Conservation (phyloP, 768 basidiomycete genomes). For the Russula dissimulans region DNA sequence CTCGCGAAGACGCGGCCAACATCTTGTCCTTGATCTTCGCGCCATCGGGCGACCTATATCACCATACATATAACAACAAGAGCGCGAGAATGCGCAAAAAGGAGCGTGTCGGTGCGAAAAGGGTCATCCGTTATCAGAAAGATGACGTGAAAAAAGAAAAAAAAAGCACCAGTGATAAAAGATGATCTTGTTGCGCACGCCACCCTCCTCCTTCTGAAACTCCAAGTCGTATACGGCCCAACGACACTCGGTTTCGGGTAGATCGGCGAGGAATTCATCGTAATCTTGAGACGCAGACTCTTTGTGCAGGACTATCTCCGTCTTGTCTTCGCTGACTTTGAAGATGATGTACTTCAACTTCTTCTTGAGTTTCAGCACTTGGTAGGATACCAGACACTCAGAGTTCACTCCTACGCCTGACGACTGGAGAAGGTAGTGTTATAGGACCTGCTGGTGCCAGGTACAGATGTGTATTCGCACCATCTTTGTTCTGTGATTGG, state of each 20-base stretch:
- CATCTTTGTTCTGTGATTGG: constrained; percentile 6
- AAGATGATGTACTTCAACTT: constrained; percentile 80
- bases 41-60: constrained; percentile 76
- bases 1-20: constrained; percentile 83
- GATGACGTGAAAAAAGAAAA: background rate
- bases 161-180: constrained; percentile 74
- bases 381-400: constrained; percentile 50
- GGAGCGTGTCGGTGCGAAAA: background rate
- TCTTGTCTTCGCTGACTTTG: constrained; percentile 46
- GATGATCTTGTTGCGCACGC: constrained; percentile 77
- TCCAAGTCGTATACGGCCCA: constrained; percentile 95
- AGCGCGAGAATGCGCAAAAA: background rate
- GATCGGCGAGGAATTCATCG: constrained; percentile 61
- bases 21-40: constrained; percentile 89
- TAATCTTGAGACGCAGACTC: constrained; percentile 43
- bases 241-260: constrained; percentile 68
- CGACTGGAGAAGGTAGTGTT: constrained; percentile 30
- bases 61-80: background rate
- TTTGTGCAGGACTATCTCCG: constrained; percentile 75
- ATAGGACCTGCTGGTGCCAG: background rate
- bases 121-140: background rate
- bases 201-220: constrained; percentile 62
- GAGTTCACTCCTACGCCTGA: constrained; percentile 58
- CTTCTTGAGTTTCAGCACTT: constrained; percentile 68
- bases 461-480: constrained; percentile 4